phyloP scores from a whole-genome alignment of 2,329 filamentous ascomycete species.

The Delphinella strobiligena region DNA sequence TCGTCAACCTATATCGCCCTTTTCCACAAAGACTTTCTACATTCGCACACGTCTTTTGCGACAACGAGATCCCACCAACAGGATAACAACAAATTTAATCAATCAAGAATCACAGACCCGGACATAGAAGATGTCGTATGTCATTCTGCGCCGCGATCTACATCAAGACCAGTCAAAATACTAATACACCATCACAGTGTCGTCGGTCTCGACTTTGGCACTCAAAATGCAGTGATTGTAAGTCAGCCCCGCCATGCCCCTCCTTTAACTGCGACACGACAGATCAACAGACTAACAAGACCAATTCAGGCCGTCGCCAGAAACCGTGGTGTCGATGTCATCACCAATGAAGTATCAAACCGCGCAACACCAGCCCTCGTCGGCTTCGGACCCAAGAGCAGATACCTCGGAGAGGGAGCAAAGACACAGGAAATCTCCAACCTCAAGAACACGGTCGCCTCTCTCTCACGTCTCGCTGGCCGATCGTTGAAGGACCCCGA shows the following conservation, averaged over 20 bases:
- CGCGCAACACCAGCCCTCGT: conserved; percentile 93
- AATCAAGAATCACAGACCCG: not conserved
- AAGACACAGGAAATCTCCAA: conserved; percentile 99
- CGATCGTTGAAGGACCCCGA: conserved; percentile 82
- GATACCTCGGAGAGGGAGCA: conserved; percentile 87
- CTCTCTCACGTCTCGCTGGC: conserved; percentile 83
- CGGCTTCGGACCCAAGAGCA: conserved; percentile 84
- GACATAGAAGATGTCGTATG: not conserved
- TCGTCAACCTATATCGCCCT: no score
- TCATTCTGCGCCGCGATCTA: not conserved
- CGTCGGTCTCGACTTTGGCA: conserved; percentile 85
- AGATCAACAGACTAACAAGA: conserved; percentile 10
- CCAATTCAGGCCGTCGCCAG: conserved; percentile 62
- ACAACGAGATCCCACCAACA: no score
- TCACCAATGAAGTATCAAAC: conserved; percentile 98
- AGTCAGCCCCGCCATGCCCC: conserved; percentile 3
- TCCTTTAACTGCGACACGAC: not conserved
- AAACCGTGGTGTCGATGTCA: conserved; percentile 98
- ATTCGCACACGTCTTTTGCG: no score
- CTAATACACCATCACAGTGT: conserved; percentile 10
- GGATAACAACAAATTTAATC: not conserved
- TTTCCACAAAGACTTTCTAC: no score
- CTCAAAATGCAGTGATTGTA: conserved; percentile 82
- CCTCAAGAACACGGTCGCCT: conserved; percentile 95
- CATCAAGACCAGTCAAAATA: no score